Evolutionary conservation across 176 grass and related monocot genomes (phyloP), one percentile per base, ranked within the genome.

Genomic region (Lolium perenne): DNA sequence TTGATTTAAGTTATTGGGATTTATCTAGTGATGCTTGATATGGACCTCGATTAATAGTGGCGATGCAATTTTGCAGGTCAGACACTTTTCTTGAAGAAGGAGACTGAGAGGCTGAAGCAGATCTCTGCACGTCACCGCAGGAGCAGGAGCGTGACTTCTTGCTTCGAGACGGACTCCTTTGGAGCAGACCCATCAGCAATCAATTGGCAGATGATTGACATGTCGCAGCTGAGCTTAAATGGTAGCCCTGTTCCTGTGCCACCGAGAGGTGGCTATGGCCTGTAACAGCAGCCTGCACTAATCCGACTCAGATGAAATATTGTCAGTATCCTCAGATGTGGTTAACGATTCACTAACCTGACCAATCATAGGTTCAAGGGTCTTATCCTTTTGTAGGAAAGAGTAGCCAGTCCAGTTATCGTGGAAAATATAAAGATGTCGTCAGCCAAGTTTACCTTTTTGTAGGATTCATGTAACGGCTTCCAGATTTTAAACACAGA

Each of bases 191-290:
- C 80, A 1, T 73, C 87, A 14, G 32, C 79, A 40, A 71, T 87
- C 53, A 91, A 89, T 4, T 94, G 92, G 97, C 90, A 97, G 87
- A 94, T 89, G 78, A 68, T 93, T 80, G 94, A 98, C 86, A 88
- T 95, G 86, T 77, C 85, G 23, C 96, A 88, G 80, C 84, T 97
- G 67, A 93, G 43, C 85, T 84, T 99, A 77, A 90, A 90, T 1
- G 90, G 87, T 51, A 77, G 58, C 38, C 68, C 25, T 25, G 25
- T 14, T 38, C 49, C 74, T 56, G 58, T 63, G 8, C 85, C 89
- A 10, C 73, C 75, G 0, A 93, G 85, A 79, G 78, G 85, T 12
- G 57, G 84, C 74, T 85, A 87, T 35, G 91, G 81, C 47, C 83
- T 66, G 49, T 89, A 78, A 70, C 29, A 70, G 7, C 60, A 38